phyloP scores from a whole-genome alignment of 306 rosid species.

The Luffa acutangula region DNA sequence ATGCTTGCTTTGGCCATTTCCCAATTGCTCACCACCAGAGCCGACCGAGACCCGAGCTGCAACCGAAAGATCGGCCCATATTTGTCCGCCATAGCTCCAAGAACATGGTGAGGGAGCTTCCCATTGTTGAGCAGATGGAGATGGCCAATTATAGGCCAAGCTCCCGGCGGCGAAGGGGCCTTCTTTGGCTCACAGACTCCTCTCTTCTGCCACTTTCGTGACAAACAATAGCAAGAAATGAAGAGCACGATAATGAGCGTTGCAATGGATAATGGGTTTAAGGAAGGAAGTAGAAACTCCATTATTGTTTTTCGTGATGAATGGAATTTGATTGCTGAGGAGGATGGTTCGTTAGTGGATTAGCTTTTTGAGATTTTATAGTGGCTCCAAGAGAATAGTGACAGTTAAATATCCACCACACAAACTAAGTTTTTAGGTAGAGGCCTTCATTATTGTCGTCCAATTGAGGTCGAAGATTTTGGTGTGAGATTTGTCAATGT shows the following conservation, averaged over 20 bases:
- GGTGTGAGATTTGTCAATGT: no score
- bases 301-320: background rate
- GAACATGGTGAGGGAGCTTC: conserved; percentile 7
- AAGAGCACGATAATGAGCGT: background rate
- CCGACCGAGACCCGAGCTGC: conserved; percentile 21
- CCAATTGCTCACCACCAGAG: conserved; percentile 30
- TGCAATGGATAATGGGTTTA: background rate
- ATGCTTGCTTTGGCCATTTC: conserved; percentile 46
- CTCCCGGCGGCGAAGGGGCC: conserved; percentile 10
- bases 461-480: background rate
- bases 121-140: conserved; percentile 10
- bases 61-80: conserved; percentile 35
- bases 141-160: conserved; percentile 24
- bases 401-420: background rate
- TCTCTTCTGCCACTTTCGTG: background rate
- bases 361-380: background rate
- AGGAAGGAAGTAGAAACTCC: background rate
- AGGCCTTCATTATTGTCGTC: background rate
- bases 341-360: background rate
- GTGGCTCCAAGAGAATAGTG: background rate
- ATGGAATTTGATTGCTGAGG: background rate
- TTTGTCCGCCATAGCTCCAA: conserved; percentile 24
- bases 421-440: background rate
- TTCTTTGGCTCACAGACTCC: background rate
- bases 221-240: background rate